Evolutionary conservation across 495 filamentous ascomycete genomes (phyloP), one percentile per base, ranked within the genome.

Genomic region (Mycothermus thermophilus): DNA sequence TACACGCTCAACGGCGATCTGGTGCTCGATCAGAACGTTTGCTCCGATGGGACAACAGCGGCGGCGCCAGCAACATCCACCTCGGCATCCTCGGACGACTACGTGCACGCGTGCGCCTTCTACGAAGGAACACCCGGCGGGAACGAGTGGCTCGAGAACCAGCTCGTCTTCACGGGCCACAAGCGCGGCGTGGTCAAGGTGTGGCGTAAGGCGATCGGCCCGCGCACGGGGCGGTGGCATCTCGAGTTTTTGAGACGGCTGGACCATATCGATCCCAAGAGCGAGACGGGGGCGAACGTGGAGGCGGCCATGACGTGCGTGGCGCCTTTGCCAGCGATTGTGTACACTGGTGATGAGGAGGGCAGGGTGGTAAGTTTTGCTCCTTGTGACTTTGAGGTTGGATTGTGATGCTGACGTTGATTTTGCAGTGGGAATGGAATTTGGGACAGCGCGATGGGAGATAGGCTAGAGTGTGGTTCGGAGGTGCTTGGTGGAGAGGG

Each of bases 281-380:
- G 75, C 33, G 80, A 83, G 51, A 77, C 65, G 20, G 83, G 83
- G 0, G 71, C 66, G 20, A 88, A 92, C 43, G 71, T 77, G n/a
- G 67, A 71, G 28, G 77, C 77, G n/a, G 77, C 79, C 2, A 86
- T 95, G 35, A 93, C 82, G 16, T 86, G 79, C 43, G 82, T 97
- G 34, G 64, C 83, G 30, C 83, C 90, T 9, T 79, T 86, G 66
- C 71, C 80, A 42, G 73, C 77, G 41, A 69, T 78, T 35, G 80
- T 96, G 9, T 95, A 95, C 58, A 93, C 88, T 0, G 88, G 90
- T 6, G 87, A 95, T 61, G 88, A 93, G 38, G 75, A 79, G 27
- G 87, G 87, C 27, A 61, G 78, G 61, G 87, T 94, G 51, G 65
- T 71, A 44, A 61, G 65, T 66, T 35, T 46, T 27, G 22, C 13